phyloP scores from a whole-genome alignment of 768 basidiomycete genomes.

The Terana coerulea region DNA sequence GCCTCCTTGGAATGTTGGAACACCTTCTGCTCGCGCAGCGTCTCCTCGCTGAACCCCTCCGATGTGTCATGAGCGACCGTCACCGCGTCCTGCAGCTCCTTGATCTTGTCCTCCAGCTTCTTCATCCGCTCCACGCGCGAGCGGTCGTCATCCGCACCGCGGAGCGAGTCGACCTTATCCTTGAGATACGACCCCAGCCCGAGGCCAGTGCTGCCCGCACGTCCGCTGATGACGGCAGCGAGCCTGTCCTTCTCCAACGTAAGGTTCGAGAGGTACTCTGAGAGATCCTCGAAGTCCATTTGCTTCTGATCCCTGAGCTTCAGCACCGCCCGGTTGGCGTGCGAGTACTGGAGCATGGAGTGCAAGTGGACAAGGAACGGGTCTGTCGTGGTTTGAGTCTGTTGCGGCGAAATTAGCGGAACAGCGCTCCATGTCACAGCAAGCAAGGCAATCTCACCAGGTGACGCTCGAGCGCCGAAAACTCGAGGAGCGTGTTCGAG shows the following conservation, averaged over 20 bases:
- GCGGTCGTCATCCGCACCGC: slow-evolving; percentile 91
- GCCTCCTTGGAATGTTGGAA: slow-evolving; percentile 90
- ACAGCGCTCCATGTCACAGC: background rate
- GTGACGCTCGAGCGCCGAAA: slow-evolving; percentile 85
- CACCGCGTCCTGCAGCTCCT: slow-evolving; percentile 98
- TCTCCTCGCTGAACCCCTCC: slow-evolving; percentile 95
- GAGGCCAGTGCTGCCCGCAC: slow-evolving; percentile 78
- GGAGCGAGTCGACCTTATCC: slow-evolving; percentile 86
- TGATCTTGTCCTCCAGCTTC: slow-evolving; percentile 91
- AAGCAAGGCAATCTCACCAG: slow-evolving; percentile 45
- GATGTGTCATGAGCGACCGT: slow-evolving; percentile 93
- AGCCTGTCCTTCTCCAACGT: slow-evolving; percentile 91
- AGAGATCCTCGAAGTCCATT: slow-evolving; percentile 96
- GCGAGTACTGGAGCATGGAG: slow-evolving; percentile 89
- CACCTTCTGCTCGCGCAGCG: slow-evolving; percentile 82
- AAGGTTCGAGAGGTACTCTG: slow-evolving; percentile 91
- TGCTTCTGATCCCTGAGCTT: slow-evolving; percentile 98
- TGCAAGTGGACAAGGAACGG: slow-evolving; percentile 89
- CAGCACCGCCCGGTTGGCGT: slow-evolving; percentile 89
- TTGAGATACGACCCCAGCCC: slow-evolving; percentile 88
- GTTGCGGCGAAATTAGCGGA: background rate
- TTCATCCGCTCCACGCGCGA: slow-evolving; percentile 91
- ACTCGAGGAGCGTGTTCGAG: slow-evolving; percentile 93
- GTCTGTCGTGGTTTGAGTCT: slow-evolving; percentile 91
- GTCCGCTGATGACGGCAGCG: slow-evolving; percentile 85